phyloP scores from a whole-genome alignment of 2,329 filamentous ascomycete genomes.

The Fusarium globosum region DNA sequence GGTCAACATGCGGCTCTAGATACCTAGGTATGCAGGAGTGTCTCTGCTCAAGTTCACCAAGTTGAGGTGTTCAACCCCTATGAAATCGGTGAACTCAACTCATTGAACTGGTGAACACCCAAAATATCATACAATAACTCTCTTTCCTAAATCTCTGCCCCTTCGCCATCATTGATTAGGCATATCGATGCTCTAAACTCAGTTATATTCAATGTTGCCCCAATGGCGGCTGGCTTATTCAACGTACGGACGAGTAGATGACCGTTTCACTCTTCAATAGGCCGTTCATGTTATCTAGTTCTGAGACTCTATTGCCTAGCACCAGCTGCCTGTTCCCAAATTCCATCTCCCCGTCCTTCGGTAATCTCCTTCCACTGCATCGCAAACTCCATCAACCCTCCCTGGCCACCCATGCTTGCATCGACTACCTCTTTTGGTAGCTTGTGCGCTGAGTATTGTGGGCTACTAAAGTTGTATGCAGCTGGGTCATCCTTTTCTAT shows the following conservation, averaged over 20 bases:
- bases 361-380: constrained; percentile 76
- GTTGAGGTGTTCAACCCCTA: background rate
- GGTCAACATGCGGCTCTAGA: background rate
- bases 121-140: background rate
- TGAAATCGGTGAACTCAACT: background rate
- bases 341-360: constrained; percentile 53
- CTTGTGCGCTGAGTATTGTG: constrained; percentile 95
- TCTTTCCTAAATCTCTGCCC: background rate
- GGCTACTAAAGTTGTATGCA: constrained; percentile 84
- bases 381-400: constrained; percentile 84
- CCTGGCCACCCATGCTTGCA: constrained; percentile 73
- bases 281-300: background rate
- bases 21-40: background rate
- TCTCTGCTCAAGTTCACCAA: background rate
- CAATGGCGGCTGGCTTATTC: background rate
- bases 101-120: background rate
- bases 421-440: constrained; percentile 92
- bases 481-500: constrained; percentile 87
- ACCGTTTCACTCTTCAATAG: background rate
- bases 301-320: constrained; percentile 13
- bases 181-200: background rate
- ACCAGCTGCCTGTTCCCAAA: constrained; percentile 52
- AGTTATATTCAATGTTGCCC: background rate
- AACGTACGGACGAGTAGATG: background rate
- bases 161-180: no score